Conservation (phyloP, 805 yeast genomes). For the Candida morakotiae region DNA sequence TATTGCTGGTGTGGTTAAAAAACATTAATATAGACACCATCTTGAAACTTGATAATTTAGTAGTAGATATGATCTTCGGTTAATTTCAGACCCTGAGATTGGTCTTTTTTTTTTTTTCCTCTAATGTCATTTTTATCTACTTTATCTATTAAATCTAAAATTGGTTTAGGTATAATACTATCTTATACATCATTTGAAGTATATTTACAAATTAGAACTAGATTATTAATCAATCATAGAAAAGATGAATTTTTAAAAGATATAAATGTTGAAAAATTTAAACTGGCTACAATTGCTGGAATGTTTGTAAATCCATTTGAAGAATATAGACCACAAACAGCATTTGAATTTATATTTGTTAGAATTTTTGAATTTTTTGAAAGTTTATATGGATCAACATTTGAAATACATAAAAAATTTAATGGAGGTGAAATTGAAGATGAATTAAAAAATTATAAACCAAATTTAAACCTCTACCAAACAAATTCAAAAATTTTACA, state of each 20-base stretch:
- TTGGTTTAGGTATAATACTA: slow-evolving; percentile 40
- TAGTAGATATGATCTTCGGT: too few species aligned
- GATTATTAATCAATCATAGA: slow-evolving; percentile 48
- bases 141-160: slow-evolving; percentile 28
- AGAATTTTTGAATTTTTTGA: slow-evolving; percentile 70
- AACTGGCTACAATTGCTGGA: slow-evolving; percentile 54
- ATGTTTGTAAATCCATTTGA: slow-evolving; percentile 86
- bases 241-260: slow-evolving; percentile 18
- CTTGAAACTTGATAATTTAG: too few species aligned
- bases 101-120: not conserved
- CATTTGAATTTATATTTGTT: slow-evolving; percentile 77
- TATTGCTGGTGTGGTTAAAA: slow-evolving; percentile 84
- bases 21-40: slow-evolving; percentile 46
- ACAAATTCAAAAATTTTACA: slow-evolving; percentile 27
- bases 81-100: too few species aligned
- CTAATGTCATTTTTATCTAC: slow-evolving; percentile 8
- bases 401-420: slow-evolving; percentile 33
- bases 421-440: slow-evolving; percentile 55
- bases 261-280: slow-evolving; percentile 21
- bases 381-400: slow-evolving; percentile 36
- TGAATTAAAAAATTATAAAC: slow-evolving; percentile 56
- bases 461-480: slow-evolving; percentile 47
- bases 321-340: slow-evolving; percentile 86
- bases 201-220: slow-evolving; percentile 54
- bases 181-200: slow-evolving; percentile 65